Evolutionary conservation across 2,329 filamentous ascomycete genomes (phyloP).

Genomic region (Tolypocladium ophioglossoides): DNA sequence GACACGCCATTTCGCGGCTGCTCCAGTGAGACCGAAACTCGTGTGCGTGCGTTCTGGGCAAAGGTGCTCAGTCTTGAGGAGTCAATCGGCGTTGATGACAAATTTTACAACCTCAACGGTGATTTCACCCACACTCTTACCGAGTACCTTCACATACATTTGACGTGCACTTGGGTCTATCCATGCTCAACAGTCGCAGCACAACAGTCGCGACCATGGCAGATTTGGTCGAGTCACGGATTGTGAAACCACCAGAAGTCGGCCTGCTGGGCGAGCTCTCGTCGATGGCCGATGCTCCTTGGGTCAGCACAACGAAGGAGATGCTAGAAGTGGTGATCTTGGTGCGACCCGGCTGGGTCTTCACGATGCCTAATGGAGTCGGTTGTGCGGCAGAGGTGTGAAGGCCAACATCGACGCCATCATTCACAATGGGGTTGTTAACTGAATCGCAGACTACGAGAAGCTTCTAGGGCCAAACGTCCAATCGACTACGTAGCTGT

Average conservation of each 20-base stretch:
- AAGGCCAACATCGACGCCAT: neutral
- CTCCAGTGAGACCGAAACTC: neutral
- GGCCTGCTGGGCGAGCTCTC: neutral
- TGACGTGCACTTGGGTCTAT: neutral
- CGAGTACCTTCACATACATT: neutral
- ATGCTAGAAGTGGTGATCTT: neutral
- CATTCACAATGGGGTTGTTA: neutral
- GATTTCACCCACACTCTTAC: neutral
- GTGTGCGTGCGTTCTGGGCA: neutral
- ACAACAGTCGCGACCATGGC: neutral
- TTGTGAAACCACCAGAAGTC: neutral
- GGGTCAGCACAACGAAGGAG: neutral
- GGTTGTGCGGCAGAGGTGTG: neutral
- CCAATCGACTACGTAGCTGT: neutral
- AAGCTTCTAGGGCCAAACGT: neutral
- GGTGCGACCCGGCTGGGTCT: neutral
- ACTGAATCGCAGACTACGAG: neutral
- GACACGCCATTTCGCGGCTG: neutral
- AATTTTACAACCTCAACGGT: neutral
- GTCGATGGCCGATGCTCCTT: neutral
- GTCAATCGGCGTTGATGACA: neutral
- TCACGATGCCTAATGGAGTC: neutral
- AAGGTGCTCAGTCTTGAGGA: neutral
- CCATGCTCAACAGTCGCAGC: neutral
- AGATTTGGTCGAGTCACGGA: neutral